Percentiles rank a stretch among this genome's conserved stretches.
phyloP scores from a whole-genome alignment of 176 grass and related monocot species.

The Typha latifolia region DNA sequence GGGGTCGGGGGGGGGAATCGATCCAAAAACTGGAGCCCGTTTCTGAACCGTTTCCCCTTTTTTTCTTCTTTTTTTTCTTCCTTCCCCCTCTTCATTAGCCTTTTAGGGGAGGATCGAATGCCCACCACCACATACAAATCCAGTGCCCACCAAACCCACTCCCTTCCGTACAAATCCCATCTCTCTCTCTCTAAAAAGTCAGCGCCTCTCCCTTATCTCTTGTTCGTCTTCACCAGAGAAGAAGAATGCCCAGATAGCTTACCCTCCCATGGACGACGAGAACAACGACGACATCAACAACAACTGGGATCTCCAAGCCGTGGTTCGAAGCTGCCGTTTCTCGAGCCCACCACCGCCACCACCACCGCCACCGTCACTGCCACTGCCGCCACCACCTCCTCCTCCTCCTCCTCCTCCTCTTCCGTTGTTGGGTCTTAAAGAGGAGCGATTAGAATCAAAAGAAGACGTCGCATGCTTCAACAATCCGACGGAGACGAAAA shows the following conservation, averaged over 20 bases:
- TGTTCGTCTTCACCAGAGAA: neutral
- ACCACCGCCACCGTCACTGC: too few species aligned
- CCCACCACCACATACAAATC: conserved; percentile 14
- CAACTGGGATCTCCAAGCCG: conserved; percentile 38
- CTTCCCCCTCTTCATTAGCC: neutral
- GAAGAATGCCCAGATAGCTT: too few species aligned
- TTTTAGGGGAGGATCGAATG: conserved; percentile 13
- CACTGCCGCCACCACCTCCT: too few species aligned
- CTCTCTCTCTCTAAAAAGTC: conserved; percentile 10
- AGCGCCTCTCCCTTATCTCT: neutral
- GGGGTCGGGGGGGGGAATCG: too few species aligned
- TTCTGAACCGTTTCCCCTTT: neutral
- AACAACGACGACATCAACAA: conserved; percentile 18
- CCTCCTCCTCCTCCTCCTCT: too few species aligned
- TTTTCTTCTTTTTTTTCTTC: neutral
- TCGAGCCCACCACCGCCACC: too few species aligned
- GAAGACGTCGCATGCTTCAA: neutral
- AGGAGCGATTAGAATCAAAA: too few species aligned
- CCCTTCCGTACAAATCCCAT: too few species aligned
- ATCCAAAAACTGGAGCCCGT: neutral
- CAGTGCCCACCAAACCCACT: neutral
- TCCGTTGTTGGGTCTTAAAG: too few species aligned
- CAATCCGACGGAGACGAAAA: too few species aligned
- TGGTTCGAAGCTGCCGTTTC: conserved; percentile 28
- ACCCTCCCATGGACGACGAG: neutral